These are phyloP conservation scores for Pleurotus tuoliensis DNA, from an alignment of 768 basidiomycete genomes.

Conservation along the genomic window DNA sequence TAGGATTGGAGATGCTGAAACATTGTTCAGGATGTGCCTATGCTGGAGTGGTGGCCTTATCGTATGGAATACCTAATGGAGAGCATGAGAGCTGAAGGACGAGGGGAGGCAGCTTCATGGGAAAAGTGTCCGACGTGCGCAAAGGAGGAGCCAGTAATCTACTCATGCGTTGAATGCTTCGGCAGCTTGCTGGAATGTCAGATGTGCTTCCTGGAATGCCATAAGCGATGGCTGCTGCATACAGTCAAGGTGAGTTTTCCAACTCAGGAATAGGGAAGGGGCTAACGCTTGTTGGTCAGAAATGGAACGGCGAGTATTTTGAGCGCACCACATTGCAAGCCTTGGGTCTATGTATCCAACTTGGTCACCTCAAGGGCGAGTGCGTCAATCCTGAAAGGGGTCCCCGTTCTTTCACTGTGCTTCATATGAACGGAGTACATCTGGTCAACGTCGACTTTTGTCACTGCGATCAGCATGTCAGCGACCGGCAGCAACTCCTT, in stretches of 20 bases:
- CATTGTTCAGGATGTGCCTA: no score
- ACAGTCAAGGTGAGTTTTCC: conserved; percentile 2
- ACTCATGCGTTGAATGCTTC: conserved; percentile 5
- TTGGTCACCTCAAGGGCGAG: conserved; percentile 17
- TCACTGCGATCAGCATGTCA: conserved; percentile 11
- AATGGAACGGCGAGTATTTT: conserved; percentile 10
- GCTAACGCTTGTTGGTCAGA: not conserved
- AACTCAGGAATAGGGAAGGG: not conserved
- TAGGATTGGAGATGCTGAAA: no score
- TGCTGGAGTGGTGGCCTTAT: no score
- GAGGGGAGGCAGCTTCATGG: no score
- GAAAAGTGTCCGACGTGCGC: no score
- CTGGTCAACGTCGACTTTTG: conserved; percentile 19
- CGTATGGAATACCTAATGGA: no score
- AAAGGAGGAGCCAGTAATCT: not conserved
- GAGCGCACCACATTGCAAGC: not conserved
- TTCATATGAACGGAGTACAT: conserved; percentile 23
- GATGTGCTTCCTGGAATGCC: conserved; percentile 6
- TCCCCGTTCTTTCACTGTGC: conserved; percentile 12
- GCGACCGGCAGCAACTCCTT: not conserved
- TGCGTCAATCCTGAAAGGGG: conserved; percentile 9
- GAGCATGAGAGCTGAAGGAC: no score
- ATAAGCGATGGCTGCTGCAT: conserved; percentile 6
- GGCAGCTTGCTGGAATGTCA: conserved; percentile 5
- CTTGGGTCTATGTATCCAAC: conserved; percentile 18